These are phyloP conservation scores for Lactifluus subvellereus DNA, from an alignment of 768 basidiomycete species.

Conservation along the genomic window DNA sequence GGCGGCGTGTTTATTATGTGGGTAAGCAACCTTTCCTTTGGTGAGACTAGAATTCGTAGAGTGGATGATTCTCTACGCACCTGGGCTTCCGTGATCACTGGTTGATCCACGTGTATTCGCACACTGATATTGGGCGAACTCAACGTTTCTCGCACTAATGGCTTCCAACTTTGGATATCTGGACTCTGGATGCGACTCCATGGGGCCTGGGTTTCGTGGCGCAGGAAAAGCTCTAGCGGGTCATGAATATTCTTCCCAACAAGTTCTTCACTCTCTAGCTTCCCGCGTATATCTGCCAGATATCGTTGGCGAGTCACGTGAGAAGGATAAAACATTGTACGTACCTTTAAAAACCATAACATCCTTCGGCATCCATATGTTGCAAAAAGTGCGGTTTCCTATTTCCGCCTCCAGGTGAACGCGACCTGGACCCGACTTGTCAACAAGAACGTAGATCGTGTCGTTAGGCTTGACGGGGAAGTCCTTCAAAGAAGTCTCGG, in stretches of 20 bases:
- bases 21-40: neutral
- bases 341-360: constrained; percentile 1
- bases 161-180: neutral
- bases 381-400: neutral
- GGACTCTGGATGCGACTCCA: neutral
- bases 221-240: neutral
- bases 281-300: neutral
- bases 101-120: neutral
- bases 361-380: neutral
- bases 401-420: neutral
- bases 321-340: neutral
- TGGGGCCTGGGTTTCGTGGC: neutral
- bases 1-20: no score
- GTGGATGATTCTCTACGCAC: neutral
- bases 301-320: neutral
- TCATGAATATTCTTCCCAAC: neutral
- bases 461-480: neutral
- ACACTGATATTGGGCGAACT: neutral
- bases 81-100: neutral
- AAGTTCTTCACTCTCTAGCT: neutral
- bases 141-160: neutral
- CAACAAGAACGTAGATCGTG: constrained; percentile 4
- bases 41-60: neutral
- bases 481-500: neutral
- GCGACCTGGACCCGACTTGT: neutral